Base-by-base conservation (phyloP, 768 basidiomycete genomes). In the Neoboletus brunneissimus region DNA sequence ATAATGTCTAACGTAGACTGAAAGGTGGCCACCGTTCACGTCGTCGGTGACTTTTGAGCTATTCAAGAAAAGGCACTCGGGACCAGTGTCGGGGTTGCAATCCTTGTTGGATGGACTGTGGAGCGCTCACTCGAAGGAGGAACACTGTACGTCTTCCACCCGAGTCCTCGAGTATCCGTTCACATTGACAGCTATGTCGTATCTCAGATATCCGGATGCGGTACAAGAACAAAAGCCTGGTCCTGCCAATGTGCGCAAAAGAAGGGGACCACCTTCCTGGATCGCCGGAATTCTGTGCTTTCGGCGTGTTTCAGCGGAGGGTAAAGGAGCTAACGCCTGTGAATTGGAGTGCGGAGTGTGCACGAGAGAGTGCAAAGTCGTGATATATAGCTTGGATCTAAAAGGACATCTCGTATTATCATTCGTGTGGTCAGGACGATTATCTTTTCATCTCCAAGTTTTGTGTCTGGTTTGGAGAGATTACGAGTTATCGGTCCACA, bases 1-100 rank as follows among this genome's bases (percentile, higher is more conserved):
- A 44, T 20, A 9, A 49, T 9, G 41, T 3, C 45, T 37, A 13
- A 62, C 40, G 35, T 12, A 55, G 18, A 85, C 16, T 22, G 5
- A 27, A 49, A 63, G 86, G 62, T 90, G 89, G 88, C 87, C 86
- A 8, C 80, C 86, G 4, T 90, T 90, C 70, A 86, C 88, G 1
- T 84, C 87, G 2, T 81, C 84, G 0, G 77, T 91, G 34, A 86
- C 86, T 0, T 88, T 90, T 64, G 89, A 91, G 67, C 77, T 91
- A 11, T 90, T 88, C 75, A 80, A 77, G 60, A 76, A 73, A 59
- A 37, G 25, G 16, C 45, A 55, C 8, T 54, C 51, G 29, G 46
- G 53, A 25, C 57, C 41, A 37, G 51, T 42, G 31, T 46, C 58
- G 59, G n/a, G 61, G 67, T 37, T 67, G 74, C 82, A 81, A 58